Percentiles rank a stretch among this genome's conserved stretches.
These are phyloP conservation scores for Malassezia dermatis DNA, from an alignment of 1,284 basidiomycete genomes.

Conservation along the genomic window DNA sequence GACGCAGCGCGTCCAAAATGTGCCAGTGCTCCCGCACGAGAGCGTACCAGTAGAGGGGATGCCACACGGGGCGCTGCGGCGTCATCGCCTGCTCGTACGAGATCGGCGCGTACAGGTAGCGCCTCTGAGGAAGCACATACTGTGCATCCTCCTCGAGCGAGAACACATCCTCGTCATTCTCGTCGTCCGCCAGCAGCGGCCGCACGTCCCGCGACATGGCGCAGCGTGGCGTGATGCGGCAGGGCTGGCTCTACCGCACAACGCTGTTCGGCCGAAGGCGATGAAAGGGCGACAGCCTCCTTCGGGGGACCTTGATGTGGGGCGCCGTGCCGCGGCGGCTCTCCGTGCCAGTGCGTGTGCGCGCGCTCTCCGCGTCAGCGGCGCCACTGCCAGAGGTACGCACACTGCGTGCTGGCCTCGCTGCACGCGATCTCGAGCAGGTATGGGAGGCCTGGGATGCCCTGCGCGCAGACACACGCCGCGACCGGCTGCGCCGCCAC, in stretches of 20 bases:
- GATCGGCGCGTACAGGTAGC: slow-evolving; percentile 16
- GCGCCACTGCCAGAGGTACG: neutral
- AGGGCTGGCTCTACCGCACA: neutral
- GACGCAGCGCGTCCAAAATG: slow-evolving; percentile 10
- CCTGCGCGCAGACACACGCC: neutral
- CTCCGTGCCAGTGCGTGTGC: neutral
- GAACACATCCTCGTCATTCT: neutral
- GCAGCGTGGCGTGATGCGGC: neutral
- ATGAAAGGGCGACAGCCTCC: neutral
- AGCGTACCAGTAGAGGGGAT: slow-evolving; percentile 8
- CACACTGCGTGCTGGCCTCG: slow-evolving; percentile 5
- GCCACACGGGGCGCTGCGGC: slow-evolving; percentile 8
- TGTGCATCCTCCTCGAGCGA: slow-evolving; percentile 6
- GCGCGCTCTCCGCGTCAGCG: neutral
- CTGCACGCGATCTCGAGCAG: slow-evolving; percentile 12
- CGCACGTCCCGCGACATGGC: neutral
- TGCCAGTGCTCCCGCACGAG: slow-evolving; percentile 2
- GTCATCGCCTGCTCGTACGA: slow-evolving; percentile 16
- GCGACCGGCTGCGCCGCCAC: neutral
- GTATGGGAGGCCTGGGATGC: slow-evolving; percentile 16
- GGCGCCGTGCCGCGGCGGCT: neutral
- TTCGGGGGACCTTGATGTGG: neutral
- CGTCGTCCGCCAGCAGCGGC: neutral
- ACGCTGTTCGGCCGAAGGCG: neutral
- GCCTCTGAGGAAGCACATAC: neutral